These are phyloP conservation scores for Tripidium arundinaceum DNA, from an alignment of 202 grass and related monocot genomes.

Conservation along the genomic window DNA sequence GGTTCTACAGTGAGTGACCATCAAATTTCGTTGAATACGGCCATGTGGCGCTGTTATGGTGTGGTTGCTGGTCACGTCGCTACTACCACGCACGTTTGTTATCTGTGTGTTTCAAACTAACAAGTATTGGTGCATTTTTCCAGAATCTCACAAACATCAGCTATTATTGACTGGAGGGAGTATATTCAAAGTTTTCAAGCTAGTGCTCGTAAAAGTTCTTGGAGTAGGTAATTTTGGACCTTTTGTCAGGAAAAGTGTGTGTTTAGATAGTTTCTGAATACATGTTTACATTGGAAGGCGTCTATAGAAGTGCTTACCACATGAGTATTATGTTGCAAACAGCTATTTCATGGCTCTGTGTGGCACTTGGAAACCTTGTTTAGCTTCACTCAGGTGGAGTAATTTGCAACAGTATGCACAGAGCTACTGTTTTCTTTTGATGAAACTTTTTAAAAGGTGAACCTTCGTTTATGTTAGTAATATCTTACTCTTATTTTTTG, in stretches of 20 bases:
- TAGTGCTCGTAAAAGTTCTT: not conserved
- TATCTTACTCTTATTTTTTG: not conserved
- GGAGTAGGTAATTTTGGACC: not conserved
- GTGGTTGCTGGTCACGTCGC: not conserved
- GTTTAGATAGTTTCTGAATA: not conserved
- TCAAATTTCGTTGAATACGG: not conserved
- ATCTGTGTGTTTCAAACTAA: no score
- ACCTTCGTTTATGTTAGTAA: not conserved
- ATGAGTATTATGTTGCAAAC: conserved; percentile 12
- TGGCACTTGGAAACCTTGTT: not conserved
- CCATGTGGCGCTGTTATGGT: not conserved
- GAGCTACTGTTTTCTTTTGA: not conserved
- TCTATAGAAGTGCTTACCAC: not conserved
- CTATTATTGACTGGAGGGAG: not conserved
- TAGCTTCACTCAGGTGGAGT: not conserved
- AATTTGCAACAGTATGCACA: not conserved
- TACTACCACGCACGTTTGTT: not conserved
- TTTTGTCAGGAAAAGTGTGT: not conserved
- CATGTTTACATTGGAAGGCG: not conserved
- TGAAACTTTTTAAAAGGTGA: not conserved
- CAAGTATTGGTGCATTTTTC: not conserved
- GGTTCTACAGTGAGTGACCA: not conserved
- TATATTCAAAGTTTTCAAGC: not conserved
- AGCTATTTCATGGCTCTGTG: not conserved
- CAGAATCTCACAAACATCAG: not conserved